These are phyloP conservation scores for Cicer pinnatifidum DNA, from an alignment of 306 rosid species.

Conservation along the genomic window DNA sequence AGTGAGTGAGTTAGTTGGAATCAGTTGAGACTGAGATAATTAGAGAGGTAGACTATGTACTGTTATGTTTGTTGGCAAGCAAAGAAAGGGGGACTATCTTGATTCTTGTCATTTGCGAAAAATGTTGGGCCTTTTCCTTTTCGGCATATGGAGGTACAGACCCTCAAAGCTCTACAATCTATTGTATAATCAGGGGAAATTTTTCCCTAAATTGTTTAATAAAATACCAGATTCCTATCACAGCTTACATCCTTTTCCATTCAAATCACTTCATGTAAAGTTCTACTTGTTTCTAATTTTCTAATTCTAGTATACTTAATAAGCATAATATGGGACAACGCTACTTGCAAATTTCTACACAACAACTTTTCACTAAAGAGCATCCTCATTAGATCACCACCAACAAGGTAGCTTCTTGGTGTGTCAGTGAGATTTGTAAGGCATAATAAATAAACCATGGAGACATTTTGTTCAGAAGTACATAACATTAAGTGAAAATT, in stretches of 20 bases:
- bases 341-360: conserved; percentile 8
- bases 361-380: conserved; percentile 18
- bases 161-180: conserved; percentile 5
- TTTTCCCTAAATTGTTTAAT: background rate
- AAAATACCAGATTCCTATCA: background rate
- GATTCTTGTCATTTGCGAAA: conserved; percentile 1
- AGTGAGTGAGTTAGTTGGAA: background rate
- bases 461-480: conserved; percentile 29
- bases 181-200: background rate
- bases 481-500: conserved; percentile 5
- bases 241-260: conserved; percentile 1
- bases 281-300: background rate
- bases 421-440: conserved; percentile 8
- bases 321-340: background rate
- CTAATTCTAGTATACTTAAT: background rate
- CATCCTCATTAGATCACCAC: conserved; percentile 29
- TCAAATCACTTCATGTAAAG: conserved; percentile 14
- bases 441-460: conserved; percentile 23
- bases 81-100: background rate
- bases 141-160: background rate
- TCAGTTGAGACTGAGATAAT: background rate
- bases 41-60: background rate
- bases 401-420: conserved; percentile 19
- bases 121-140: background rate
- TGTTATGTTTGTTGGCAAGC: background rate